Evolutionary conservation across 2,329 filamentous ascomycete species (phyloP), one percentile per base, ranked within the genome.

Genomic region (Clonostachys solani): DNA sequence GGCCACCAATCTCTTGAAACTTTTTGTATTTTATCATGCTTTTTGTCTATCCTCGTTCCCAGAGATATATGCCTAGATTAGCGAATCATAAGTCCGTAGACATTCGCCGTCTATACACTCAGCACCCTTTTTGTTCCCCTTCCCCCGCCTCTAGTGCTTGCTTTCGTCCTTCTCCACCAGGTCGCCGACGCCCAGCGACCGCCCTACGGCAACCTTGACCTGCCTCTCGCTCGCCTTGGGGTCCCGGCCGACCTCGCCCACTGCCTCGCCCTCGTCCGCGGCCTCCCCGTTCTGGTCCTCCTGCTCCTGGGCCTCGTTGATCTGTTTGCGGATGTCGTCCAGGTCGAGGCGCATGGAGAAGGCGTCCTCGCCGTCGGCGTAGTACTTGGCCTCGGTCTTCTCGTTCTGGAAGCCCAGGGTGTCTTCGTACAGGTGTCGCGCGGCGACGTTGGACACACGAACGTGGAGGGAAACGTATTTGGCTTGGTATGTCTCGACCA

Each of bases 391-490:
- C 70, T 95, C 90, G 12, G 86, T 83, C 74, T 91, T 94, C 54
- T 94, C 89, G 56, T 89, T 87, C 63, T 84, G 81, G 77, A 96
- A 97, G 47, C 89, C 86, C 1, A 96, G 82, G 0, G 92, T 96
- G 64, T 95, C 87, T 58, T 90, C 85, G 80, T 99, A 99, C 18
- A 99, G 81, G 59, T 88, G 89, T 52, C 96, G 81, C 23, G 94
- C 94, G 7, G 94, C 94, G 51, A 81, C 81, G 76, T 99, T 99
- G 68, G 88, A 94, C 46, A 96, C 83, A 61, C 94, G 92, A 54
- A 99, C 94, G 74, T 99, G 94, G 34, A 99, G 82, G 34, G 89
- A 95, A 61, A 99, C 92, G 73, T 96, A 97, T 64, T 87, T 81
- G 2, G 92, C 94, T 59, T 83, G 81, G 64, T 92, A 96, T 34